These are phyloP conservation scores for Chaetomiaceae sp. DNA, from an alignment of 2,329 filamentous ascomycete species.

Conservation along the genomic window DNA sequence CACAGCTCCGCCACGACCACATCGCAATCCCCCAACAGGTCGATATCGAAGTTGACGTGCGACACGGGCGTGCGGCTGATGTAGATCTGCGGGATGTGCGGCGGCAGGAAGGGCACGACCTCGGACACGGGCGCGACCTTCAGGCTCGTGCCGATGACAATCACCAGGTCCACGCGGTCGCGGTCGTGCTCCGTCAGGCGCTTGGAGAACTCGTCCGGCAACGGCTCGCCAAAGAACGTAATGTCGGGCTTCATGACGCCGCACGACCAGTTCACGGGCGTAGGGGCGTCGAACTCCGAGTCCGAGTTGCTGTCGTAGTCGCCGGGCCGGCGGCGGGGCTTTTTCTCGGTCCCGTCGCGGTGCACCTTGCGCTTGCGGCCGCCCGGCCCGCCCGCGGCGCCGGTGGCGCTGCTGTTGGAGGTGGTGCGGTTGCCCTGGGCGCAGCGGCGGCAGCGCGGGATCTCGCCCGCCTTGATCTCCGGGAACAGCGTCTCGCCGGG, in stretches of 20 bases:
- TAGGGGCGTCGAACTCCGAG: constrained; percentile 44
- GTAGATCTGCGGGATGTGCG: constrained; percentile 82
- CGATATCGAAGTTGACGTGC: constrained; percentile 94
- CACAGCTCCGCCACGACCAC: constrained; percentile 83
- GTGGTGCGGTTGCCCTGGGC: constrained; percentile 46
- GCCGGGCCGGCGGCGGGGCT: constrained; percentile 34
- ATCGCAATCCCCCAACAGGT: constrained; percentile 93
- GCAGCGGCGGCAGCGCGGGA: constrained; percentile 74
- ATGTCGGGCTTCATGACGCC: constrained; percentile 97
- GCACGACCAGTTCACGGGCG: constrained; percentile 45
- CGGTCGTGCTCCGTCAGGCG: constrained; percentile 78
- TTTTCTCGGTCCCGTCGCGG: constrained; percentile 31
- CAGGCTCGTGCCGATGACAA: constrained; percentile 92
- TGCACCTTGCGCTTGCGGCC: constrained; percentile 47
- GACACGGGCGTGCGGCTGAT: constrained; percentile 77
- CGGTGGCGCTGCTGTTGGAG: constrained; percentile 20
- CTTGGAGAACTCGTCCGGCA: constrained; percentile 76
- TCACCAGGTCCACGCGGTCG: constrained; percentile 75
- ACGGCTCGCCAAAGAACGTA: constrained; percentile 90
- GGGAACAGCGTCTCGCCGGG: constrained; percentile 71
- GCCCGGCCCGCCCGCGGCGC: constrained; percentile 32
- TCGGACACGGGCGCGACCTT: constrained; percentile 95
- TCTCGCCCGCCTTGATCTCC: constrained; percentile 67
- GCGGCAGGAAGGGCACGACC: constrained; percentile 72
- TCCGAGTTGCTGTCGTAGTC: constrained; percentile 39